Conservation (phyloP, 1,284 basidiomycete genomes). For the Tilletia indica region DNA sequence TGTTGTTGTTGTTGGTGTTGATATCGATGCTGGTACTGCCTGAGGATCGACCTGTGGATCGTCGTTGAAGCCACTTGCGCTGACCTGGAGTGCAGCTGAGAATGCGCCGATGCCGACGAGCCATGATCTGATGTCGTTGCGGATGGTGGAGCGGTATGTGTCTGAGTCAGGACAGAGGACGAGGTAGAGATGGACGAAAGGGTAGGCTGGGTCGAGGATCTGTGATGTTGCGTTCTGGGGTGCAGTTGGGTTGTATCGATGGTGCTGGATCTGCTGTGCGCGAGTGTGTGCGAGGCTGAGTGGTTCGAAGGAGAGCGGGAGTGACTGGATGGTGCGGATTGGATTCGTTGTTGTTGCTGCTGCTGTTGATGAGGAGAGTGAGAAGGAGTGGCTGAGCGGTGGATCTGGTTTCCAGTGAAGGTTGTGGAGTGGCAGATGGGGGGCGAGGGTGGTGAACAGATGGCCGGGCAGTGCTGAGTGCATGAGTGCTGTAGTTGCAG, state of each 20-base stretch:
- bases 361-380: background rate
- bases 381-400: background rate
- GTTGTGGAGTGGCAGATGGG: constrained; percentile 52
- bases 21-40: too few species aligned
- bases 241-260: background rate
- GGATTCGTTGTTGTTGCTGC: background rate
- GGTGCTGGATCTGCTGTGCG: constrained; percentile 17
- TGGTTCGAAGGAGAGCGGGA: constrained; percentile 38
- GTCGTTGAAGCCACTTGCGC: constrained; percentile 9
- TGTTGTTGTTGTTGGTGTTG: constrained; percentile 14
- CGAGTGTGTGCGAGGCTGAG: constrained; percentile 27
- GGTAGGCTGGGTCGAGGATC: constrained; percentile 21
- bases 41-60: too few species aligned
- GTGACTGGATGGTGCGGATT: constrained; percentile 43
- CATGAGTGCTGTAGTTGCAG: constrained; percentile 41
- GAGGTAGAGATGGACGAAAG: constrained; percentile 50
- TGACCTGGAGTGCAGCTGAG: constrained; percentile 22
- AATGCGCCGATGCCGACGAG: constrained; percentile 37
- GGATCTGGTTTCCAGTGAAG: constrained; percentile 47
- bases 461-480: constrained; percentile 37
- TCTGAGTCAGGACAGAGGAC: constrained; percentile 53
- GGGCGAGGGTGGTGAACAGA: constrained; percentile 34
- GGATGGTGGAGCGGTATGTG: constrained; percentile 48
- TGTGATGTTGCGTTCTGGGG: constrained; percentile 13
- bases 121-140: constrained; percentile 52